Evolutionary conservation across 2,329 filamentous ascomycete genomes (phyloP).

Genomic region (Ophiocordyceps sinensis): DNA sequence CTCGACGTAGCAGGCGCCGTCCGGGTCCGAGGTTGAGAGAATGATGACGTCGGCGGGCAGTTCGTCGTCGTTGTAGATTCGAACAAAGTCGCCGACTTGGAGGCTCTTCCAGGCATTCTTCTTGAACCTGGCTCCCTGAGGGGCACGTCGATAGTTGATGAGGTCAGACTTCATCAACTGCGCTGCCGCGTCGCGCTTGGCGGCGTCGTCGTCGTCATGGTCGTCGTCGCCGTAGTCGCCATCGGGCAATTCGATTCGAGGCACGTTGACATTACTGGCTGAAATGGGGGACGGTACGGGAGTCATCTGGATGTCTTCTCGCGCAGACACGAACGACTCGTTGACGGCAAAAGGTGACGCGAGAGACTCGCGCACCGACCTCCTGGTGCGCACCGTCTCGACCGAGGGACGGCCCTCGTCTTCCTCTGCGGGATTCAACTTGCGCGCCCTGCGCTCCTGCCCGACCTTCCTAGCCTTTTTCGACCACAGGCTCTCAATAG

Average conservation of each 20-base stretch:
- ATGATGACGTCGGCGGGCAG: constrained; percentile 89
- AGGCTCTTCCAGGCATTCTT: constrained; percentile 92
- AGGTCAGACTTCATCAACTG: constrained; percentile 40
- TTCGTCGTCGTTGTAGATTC: constrained; percentile 91
- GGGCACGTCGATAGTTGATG: constrained; percentile 54
- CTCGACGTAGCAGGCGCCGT: constrained; percentile 93
- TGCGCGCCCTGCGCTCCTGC: constrained; percentile 28
- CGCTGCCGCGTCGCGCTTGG: constrained; percentile 21
- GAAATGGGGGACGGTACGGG: constrained; percentile 64
- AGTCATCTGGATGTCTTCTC: constrained; percentile 84
- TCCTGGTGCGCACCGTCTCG: constrained; percentile 20
- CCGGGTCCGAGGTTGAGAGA: constrained; percentile 80
- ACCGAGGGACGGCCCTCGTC: constrained; percentile 49
- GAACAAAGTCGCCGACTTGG: constrained; percentile 89
- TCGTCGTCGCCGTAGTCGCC: constrained; percentile 2
- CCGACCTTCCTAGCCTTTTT: constrained; percentile 34
- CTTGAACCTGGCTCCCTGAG: constrained; percentile 70
- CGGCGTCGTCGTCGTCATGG: constrained; percentile 8
- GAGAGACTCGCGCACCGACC: constrained; percentile 22
- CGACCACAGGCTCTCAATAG: constrained; percentile 32
- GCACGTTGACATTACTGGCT: constrained; percentile 27
- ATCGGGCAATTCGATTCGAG: constrained; percentile 24
- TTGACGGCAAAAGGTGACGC: constrained; percentile 36
- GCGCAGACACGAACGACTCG: constrained; percentile 37
- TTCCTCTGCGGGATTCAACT: constrained; percentile 10